Evolutionary conservation across 2,329 filamentous ascomycete species (phyloP).

Genomic region (Xylaria sp.): DNA sequence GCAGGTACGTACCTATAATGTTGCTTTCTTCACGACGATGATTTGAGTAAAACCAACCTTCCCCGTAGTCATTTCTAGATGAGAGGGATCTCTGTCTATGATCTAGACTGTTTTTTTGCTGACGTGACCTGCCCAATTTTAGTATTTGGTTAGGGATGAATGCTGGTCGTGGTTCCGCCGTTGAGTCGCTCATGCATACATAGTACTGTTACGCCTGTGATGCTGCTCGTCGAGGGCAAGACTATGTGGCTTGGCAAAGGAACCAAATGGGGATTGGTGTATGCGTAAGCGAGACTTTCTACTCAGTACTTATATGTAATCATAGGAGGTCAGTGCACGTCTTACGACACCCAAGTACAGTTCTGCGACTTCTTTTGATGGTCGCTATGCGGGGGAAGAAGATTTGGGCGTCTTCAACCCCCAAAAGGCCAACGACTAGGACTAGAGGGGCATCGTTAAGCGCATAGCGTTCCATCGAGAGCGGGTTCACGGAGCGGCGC

Average conservation of each 20-base stretch:
- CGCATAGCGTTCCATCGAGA: constrained; percentile 39
- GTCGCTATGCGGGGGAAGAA: constrained; percentile 27
- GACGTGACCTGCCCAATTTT: not conserved
- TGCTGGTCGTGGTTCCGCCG: not conserved
- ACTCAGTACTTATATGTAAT: not conserved
- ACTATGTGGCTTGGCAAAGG: constrained; percentile 16
- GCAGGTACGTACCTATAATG: not conserved
- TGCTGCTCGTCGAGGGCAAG: constrained; percentile 4
- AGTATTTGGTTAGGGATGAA: not conserved
- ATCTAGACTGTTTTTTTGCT: not conserved
- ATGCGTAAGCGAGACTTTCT: constrained; percentile 4
- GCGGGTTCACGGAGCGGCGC: constrained; percentile 42
- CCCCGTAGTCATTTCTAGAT: not conserved
- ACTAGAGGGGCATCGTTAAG: constrained; percentile 44
- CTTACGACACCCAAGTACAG: constrained; percentile 9
- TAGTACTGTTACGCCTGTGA: not conserved
- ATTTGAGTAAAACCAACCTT: not conserved
- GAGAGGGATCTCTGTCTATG: not conserved
- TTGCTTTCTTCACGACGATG: not conserved
- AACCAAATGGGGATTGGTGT: constrained; percentile 3
- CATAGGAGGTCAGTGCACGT: not conserved
- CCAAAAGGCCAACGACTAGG: constrained; percentile 29
- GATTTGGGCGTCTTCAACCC: constrained; percentile 4
- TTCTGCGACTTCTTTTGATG: constrained; percentile 8
- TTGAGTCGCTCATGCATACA: not conserved